Base-by-base conservation (phyloP, 139 green algal genomes). In the Chlamydomonas incerta region DNA sequence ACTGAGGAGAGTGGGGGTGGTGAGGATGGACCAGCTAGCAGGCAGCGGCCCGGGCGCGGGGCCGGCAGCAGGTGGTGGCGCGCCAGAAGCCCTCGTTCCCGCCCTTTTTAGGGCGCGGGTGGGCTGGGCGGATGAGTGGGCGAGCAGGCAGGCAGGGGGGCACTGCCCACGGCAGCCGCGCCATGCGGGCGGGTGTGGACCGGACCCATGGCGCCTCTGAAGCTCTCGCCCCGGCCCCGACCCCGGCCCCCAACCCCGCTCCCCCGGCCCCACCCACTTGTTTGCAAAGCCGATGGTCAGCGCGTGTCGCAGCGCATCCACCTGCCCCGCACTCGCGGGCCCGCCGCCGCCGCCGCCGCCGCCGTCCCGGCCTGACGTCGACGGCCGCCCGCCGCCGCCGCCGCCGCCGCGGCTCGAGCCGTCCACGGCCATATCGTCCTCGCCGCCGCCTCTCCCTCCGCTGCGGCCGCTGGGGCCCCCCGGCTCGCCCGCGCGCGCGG, bases 241-340 rank as follows among this genome's bases (percentile, higher is more conserved):
- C n/a, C n/a, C n/a, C n/a, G n/a, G n/a, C 41, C 41, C 41, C 41
- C 41, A 5, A 34, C 62, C 24, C 62, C 23, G 3, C 62, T 2
- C 26, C 14, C 65, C 1, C 18, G 11, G 2, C 67, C 29, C n/a
- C 8, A 81, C 81, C 29, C 79, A 88, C 87, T 90, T 93, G 88
- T 96, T 97, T 0, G 94, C 95, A 91, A 96, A 98, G 8, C 97
- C 97, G 26, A 96, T 79, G 20, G 92, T 94, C 28, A 98, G 72
- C 10, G 95, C 94, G 3, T 92, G 82, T 46, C 93, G 70, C 77
- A 98, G 35, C 15, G 57, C 63, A 35, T 88, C 86, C 34, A 87
- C 33, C 72, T 65, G 63, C 2, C 31, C 65, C 3, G 65, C 21
- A 31, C 47, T 69, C 10, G 79, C 79, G 1, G 23, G 37, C 18